phyloP scores from a whole-genome alignment of 768 basidiomycete species.

The Mycena sanguinolenta region DNA sequence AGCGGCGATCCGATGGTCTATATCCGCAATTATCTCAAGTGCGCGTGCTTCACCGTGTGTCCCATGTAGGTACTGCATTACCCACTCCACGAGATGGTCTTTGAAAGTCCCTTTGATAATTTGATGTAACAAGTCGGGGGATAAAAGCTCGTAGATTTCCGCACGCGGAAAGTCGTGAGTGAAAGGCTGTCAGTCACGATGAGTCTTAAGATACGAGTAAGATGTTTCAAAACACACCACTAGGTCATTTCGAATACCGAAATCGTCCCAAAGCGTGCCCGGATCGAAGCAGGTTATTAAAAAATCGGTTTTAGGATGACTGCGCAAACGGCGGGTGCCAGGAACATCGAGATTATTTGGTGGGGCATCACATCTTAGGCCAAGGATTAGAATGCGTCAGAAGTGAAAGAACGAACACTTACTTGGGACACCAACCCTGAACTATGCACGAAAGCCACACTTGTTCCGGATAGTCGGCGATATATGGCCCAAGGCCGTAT shows the following conservation, averaged over 20 bases:
- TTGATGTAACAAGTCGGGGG: too few species aligned
- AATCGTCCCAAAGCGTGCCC: constrained; percentile 48
- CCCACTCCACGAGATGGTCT: constrained; percentile 30
- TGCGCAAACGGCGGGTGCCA: not conserved
- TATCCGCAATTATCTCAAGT: constrained; percentile 8
- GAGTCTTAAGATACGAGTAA: not conserved
- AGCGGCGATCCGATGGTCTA: not conserved
- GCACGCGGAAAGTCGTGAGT: too few species aligned
- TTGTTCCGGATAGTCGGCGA: constrained; percentile 50
- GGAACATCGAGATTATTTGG: not conserved
- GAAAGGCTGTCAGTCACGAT: not conserved
- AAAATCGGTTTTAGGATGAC: too few species aligned
- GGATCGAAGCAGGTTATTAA: constrained; percentile 22
- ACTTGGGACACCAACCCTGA: constrained; percentile 43
- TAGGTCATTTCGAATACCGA: constrained; percentile 49
- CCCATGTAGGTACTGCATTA: constrained; percentile 27
- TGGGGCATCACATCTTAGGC: not conserved
- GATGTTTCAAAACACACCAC: constrained; percentile 37
- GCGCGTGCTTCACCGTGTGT: not conserved
- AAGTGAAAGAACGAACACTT: not conserved
- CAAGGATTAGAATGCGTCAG: too few species aligned
- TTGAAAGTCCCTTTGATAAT: too few species aligned
- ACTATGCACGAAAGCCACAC: constrained; percentile 39
- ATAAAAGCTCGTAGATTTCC: constrained; percentile 25
- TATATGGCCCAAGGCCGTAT: constrained; percentile 44